phyloP scores from a whole-genome alignment of 139 green algal genomes.

The Tetraselmis chui region DNA sequence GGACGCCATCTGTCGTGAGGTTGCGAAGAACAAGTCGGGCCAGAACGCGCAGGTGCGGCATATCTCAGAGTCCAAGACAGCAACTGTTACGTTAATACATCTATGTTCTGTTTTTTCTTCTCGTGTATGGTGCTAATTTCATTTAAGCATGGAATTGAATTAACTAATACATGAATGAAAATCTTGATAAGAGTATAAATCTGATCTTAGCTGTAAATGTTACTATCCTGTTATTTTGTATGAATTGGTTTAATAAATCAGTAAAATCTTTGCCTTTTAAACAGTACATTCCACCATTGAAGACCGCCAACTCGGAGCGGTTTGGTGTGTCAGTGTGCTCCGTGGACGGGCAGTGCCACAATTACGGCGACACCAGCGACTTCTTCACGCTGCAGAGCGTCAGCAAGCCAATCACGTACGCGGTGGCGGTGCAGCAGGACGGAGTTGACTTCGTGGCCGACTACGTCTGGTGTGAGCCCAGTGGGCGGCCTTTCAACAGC shows the following conservation, averaged over 20 bases:
- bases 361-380: background rate
- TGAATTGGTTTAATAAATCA: no score
- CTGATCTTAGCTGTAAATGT: no score
- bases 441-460: conserved; percentile 3
- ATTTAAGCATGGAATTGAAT: no score
- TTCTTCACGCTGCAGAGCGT: conserved; percentile 8
- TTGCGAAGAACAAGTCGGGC: background rate
- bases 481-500: conserved; percentile 7
- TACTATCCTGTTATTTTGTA: no score
- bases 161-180: no score
- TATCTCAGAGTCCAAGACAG: no score
- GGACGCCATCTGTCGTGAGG: background rate
- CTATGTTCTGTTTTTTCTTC: no score
- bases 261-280: no score
- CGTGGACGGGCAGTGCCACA: background rate
- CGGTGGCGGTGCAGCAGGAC: background rate
- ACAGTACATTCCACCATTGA: conserved; percentile 11
- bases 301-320: conserved; percentile 1
- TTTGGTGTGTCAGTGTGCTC: conserved; percentile 7
- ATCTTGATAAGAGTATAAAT: no score
- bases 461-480: conserved; percentile 3
- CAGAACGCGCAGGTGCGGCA: background rate
- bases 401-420: conserved; percentile 9
- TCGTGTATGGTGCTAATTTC: no score
- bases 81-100: no score